Evolutionary conservation across 345 rosid genomes (phyloP).

Genomic region (Dovyalis caffra): DNA sequence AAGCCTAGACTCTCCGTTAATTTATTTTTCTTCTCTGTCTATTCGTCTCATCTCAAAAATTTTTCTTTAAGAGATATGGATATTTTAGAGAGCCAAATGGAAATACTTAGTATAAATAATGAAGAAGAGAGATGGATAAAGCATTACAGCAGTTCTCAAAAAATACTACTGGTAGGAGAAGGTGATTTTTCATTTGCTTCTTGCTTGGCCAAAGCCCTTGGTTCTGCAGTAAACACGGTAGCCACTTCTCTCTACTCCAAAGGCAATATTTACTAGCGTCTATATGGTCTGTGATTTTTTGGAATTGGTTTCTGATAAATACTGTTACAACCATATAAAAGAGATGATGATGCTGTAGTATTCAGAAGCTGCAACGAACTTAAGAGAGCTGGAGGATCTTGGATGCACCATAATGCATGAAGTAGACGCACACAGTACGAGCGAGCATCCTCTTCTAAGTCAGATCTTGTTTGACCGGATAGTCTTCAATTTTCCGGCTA

Average conservation of each 20-base stretch:
- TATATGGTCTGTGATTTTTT: too few species aligned
- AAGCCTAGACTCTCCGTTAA: neutral
- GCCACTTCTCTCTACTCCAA: conserved; percentile 48
- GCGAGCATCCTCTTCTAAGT: conserved; percentile 1
- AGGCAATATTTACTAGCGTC: conserved; percentile 1
- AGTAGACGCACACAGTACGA: conserved; percentile 32
- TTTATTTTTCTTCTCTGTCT: neutral
- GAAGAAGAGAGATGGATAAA: conserved; percentile 31
- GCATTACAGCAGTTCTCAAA: conserved; percentile 38
- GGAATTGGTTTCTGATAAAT: too few species aligned
- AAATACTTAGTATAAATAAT: neutral
- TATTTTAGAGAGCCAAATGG: neutral
- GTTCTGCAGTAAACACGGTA: conserved; percentile 45
- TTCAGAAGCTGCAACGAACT: conserved; percentile 7
- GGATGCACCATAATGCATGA: conserved; percentile 34
- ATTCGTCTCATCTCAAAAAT: neutral
- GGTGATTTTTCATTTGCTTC: conserved; percentile 58
- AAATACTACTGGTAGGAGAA: conserved; percentile 53
- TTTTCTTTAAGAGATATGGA: too few species aligned
- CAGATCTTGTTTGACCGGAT: conserved; percentile 27
- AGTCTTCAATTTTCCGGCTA: conserved; percentile 27
- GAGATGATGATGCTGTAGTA: neutral
- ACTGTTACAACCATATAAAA: too few species aligned
- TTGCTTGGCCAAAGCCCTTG: conserved; percentile 49
- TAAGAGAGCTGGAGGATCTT: conserved; percentile 18